These are phyloP conservation scores for Fusarium brachygibbosum DNA, from an alignment of 2,329 filamentous ascomycete genomes.

Conservation along the genomic window DNA sequence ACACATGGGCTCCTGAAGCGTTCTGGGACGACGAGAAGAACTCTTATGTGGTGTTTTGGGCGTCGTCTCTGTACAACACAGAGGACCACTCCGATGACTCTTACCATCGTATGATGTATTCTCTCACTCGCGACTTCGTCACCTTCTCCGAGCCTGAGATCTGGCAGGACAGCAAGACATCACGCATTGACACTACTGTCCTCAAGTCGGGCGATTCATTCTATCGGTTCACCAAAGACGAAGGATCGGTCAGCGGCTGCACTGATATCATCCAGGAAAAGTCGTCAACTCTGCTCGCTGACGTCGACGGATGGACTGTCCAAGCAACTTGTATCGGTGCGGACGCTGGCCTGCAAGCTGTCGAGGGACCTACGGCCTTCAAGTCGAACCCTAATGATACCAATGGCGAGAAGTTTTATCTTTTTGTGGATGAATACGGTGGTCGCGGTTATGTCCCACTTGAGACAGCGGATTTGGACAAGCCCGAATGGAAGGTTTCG, in stretches of 20 bases:
- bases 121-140: slow-evolving; percentile 64
- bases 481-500: slow-evolving; percentile 63
- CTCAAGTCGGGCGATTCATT: slow-evolving; percentile 58
- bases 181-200: slow-evolving; percentile 67
- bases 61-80: slow-evolving; percentile 60
- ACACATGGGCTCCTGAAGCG: slow-evolving; percentile 68
- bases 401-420: slow-evolving; percentile 66
- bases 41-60: slow-evolving; percentile 63
- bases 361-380: slow-evolving; percentile 67
- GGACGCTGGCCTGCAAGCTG: slow-evolving; percentile 62
- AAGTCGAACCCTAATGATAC: slow-evolving; percentile 63
- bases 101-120: slow-evolving; percentile 68
- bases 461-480: slow-evolving; percentile 63
- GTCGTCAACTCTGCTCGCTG: slow-evolving; percentile 58
- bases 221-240: slow-evolving; percentile 69
- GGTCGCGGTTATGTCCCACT: slow-evolving; percentile 67
- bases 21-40: slow-evolving; percentile 61
- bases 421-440: slow-evolving; percentile 68
- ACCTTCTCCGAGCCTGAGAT: slow-evolving; percentile 62
- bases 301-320: slow-evolving; percentile 59
- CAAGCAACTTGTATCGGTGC: slow-evolving; percentile 64
- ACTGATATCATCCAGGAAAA: slow-evolving; percentile 68
- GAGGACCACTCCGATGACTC: slow-evolving; percentile 57
- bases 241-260: slow-evolving; percentile 65
- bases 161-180: slow-evolving; percentile 66